Percentiles rank a stretch among this genome's conserved stretches.
Conservation (phyloP, 2,329 filamentous ascomycete genomes). For the Botrytis tulipae region DNA sequence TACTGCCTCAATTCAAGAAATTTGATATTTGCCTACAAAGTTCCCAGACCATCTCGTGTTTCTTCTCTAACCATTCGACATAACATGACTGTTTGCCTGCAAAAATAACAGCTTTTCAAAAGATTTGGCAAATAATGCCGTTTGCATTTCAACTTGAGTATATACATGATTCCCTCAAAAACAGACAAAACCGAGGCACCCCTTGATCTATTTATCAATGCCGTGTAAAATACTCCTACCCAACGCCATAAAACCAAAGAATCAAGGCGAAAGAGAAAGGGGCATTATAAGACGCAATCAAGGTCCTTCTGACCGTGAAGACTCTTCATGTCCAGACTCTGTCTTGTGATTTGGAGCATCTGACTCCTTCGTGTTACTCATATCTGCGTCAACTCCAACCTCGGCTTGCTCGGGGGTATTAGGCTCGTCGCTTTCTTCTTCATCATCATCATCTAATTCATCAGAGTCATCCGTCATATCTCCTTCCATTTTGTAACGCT, state of each 20-base stretch:
- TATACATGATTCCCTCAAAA: constrained; percentile 12
- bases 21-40: neutral
- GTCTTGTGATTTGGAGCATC: constrained; percentile 30
- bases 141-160: constrained; percentile 15
- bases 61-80: neutral
- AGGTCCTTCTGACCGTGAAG: neutral
- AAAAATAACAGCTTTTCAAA: neutral
- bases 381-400: constrained; percentile 28
- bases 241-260: constrained; percentile 17
- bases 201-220: constrained; percentile 12
- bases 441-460: constrained; percentile 18
- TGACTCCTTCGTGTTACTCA: constrained; percentile 37
- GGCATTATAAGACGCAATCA: constrained; percentile 15
- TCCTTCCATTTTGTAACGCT: constrained; percentile 51
- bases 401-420: constrained; percentile 35
- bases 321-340: constrained; percentile 9
- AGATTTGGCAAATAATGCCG: constrained; percentile 2
- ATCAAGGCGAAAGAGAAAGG: constrained; percentile 6
- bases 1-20: neutral
- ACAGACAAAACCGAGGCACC: neutral
- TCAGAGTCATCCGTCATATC: constrained; percentile 22
- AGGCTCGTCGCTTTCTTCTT: constrained; percentile 38
- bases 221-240: constrained; percentile 9
- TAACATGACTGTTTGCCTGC: neutral
- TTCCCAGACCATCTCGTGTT: neutral